phyloP scores from a whole-genome alignment of 768 basidiomycete species.

The Termitomyces sp. region DNA sequence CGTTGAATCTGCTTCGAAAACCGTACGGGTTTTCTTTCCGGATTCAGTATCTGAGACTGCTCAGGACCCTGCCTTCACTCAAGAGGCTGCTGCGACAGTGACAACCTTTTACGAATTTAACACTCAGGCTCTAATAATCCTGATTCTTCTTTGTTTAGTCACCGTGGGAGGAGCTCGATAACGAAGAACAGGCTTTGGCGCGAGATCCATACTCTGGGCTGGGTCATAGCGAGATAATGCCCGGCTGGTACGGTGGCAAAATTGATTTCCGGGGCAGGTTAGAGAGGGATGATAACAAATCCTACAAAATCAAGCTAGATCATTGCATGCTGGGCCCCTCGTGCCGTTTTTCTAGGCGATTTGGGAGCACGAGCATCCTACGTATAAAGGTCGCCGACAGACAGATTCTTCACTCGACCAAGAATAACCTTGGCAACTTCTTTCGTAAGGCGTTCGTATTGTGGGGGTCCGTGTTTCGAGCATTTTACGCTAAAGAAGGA shows the following conservation, averaged over 20 bases:
- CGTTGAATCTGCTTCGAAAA: constrained; percentile 22
- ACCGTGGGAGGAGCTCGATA: constrained; percentile 61
- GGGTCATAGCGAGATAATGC: constrained; percentile 31
- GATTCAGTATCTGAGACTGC: not conserved
- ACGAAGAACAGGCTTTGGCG: constrained; percentile 38
- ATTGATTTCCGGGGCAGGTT: constrained; percentile 47
- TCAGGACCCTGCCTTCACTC: constrained; percentile 27
- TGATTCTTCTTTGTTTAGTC: constrained; percentile 29
- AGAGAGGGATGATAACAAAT: constrained; percentile 8
- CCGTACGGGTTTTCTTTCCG: constrained; percentile 12
- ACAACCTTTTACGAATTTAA: not conserved
- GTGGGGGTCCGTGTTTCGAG: constrained; percentile 48
- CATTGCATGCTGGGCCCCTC: constrained; percentile 49
- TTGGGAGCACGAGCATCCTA: constrained; percentile 58
- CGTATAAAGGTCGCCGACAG: constrained; percentile 38
- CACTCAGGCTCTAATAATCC: not conserved
- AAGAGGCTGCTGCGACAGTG: constrained; percentile 31
- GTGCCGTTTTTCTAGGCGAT: constrained; percentile 50
- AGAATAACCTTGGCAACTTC: constrained; percentile 31
- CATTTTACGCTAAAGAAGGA: constrained; percentile 57
- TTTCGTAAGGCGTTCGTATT: constrained; percentile 49
- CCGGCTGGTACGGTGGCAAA: constrained; percentile 58
- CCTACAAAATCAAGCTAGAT: constrained; percentile 42
- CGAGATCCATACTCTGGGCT: constrained; percentile 32
- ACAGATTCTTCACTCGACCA: constrained; percentile 22